Conservation (phyloP, 2,329 filamentous ascomycete species). For the Aureobasidium pullulans region DNA sequence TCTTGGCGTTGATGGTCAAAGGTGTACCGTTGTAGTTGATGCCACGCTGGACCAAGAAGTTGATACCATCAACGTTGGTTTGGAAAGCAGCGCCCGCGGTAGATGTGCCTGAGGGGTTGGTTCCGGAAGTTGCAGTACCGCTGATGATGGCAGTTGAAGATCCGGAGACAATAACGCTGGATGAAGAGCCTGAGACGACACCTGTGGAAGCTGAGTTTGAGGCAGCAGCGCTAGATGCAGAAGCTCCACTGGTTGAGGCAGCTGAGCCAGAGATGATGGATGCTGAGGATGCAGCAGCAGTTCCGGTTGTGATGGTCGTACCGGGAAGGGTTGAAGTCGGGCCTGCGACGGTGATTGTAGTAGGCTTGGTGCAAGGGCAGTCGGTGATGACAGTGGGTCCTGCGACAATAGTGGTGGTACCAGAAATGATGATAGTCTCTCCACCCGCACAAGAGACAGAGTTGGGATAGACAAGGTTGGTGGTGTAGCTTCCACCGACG, state of each 20-base stretch:
- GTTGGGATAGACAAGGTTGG: not conserved
- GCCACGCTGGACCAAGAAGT: not conserved
- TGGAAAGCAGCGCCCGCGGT: not conserved
- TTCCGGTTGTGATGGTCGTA: not conserved
- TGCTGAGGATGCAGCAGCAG: not conserved
- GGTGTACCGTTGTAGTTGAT: conserved; percentile 1
- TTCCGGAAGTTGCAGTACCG: not conserved
- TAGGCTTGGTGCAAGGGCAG: not conserved
- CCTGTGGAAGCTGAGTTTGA: not conserved
- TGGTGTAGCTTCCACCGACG: not conserved
- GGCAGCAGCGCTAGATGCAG: not conserved
- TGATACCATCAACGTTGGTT: not conserved
- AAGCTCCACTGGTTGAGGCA: not conserved
- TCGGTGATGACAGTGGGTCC: not conserved
- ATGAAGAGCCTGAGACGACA: not conserved
- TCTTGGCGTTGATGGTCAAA: not conserved
- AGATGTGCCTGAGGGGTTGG: not conserved
- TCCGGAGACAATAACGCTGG: not conserved
- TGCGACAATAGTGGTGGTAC: not conserved
- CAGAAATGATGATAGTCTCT: not conserved
- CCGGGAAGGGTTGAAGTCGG: not conserved
- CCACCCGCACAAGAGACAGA: not conserved
- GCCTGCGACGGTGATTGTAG: not conserved
- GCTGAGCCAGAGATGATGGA: too few relatives aligned
- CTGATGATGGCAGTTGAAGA: not conserved